Evolutionary conservation across 768 basidiomycete genomes (phyloP).

Genomic region (Xerocomellus intermedius): DNA sequence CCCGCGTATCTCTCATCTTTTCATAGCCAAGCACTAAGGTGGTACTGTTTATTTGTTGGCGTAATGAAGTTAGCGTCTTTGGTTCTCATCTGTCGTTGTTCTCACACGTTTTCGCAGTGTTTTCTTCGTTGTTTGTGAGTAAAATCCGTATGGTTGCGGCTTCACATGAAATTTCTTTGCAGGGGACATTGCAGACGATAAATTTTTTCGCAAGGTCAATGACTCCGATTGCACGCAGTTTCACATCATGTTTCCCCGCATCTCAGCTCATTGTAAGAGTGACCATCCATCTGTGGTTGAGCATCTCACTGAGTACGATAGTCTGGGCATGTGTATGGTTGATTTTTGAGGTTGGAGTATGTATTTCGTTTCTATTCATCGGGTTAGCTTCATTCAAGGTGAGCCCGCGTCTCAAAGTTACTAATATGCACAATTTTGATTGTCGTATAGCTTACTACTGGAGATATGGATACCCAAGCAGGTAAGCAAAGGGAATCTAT

Average conservation of each 20-base stretch:
- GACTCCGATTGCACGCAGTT: conserved; percentile 94
- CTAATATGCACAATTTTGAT: conserved; percentile 1
- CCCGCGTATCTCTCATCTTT: conserved; percentile 9
- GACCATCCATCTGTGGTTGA: background rate
- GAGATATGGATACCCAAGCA: conserved; percentile 59
- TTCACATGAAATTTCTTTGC: conserved; percentile 5
- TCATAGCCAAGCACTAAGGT: conserved; percentile 71
- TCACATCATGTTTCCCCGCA: conserved; percentile 64
- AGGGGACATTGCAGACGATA: conserved; percentile 95
- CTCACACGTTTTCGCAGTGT: conserved; percentile 43
- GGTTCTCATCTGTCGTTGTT: conserved; percentile 7
- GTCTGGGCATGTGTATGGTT: conserved; percentile 91
- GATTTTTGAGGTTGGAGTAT: conserved; percentile 67
- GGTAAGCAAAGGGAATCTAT: conserved; percentile 42
- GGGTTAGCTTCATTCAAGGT: conserved; percentile 87
- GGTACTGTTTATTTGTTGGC: conserved; percentile 81
- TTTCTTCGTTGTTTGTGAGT: conserved; percentile 85
- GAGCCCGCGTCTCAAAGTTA: conserved; percentile 8
- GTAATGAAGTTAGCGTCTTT: conserved; percentile 69
- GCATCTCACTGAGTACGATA: conserved; percentile 27
- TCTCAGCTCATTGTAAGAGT: conserved; percentile 67
- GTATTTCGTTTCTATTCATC: conserved; percentile 76
- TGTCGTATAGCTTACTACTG: conserved; percentile 35
- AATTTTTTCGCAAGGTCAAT: conserved; percentile 92
- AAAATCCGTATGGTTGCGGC: background rate